Percentiles rank a stretch among this genome's conserved stretches.
phyloP scores from a whole-genome alignment of 2,329 filamentous ascomycete genomes.

The Clonostachys solani region DNA sequence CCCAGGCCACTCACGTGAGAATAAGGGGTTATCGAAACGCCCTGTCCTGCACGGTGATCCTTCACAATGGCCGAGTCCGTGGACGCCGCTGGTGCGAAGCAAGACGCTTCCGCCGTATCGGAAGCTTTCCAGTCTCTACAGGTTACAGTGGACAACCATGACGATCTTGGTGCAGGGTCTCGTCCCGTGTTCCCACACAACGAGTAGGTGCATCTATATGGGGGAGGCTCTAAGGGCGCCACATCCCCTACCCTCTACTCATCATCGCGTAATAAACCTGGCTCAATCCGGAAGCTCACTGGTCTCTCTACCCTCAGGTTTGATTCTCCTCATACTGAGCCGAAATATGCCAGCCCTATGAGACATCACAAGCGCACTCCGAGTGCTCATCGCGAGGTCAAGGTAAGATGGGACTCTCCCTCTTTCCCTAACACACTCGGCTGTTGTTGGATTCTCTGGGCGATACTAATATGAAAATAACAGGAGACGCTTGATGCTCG shows the following conservation, averaged over 20 bases:
- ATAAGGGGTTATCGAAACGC: too few species aligned
- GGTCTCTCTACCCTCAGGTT: conserved; percentile 24
- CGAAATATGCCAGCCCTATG: conserved; percentile 45
- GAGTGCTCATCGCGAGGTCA: conserved; percentile 53
- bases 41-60: too few species aligned
- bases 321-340: conserved; percentile 28
- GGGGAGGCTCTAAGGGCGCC: too few species aligned
- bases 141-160: conserved; percentile 19
- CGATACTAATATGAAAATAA: neutral
- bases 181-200: conserved; percentile 7
- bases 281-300: too few species aligned
- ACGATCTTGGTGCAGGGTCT: conserved; percentile 13
- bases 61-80: neutral
- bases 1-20: neutral
- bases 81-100: neutral
- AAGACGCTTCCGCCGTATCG: neutral
- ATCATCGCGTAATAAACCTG: too few species aligned
- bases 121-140: conserved; percentile 17
- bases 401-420: conserved; percentile 29
- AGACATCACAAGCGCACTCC: conserved; percentile 55
- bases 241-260: too few species aligned
- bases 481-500: conserved; percentile 90
- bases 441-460: conserved; percentile 1
- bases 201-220: too few species aligned
- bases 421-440: neutral